A percentile compares a stretch with the other conserved stretches of the same genome.
Conservation (phyloP, 257 asterid species). For the Sherardia arvensis region DNA sequence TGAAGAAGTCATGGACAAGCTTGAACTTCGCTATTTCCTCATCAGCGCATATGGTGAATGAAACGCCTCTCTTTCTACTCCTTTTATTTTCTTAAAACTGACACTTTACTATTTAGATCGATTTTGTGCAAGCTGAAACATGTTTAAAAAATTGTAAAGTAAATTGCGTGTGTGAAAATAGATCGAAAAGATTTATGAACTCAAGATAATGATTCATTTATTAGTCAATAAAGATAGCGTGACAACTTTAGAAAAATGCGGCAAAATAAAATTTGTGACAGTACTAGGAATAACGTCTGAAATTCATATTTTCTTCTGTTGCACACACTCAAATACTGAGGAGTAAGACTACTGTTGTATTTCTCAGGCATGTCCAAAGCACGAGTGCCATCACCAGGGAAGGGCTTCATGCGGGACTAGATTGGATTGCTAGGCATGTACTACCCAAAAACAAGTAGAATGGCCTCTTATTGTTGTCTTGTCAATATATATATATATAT, state of each 20-base stretch:
- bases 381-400: conserved; percentile 62
- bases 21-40: conserved; percentile 55
- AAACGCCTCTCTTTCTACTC: not conserved
- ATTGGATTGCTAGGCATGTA: conserved; percentile 63
- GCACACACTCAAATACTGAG: not conserved
- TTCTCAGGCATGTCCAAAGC: conserved; percentile 57
- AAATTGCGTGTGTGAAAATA: too few relatives aligned
- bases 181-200: too few relatives aligned
- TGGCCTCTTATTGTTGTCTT: too few relatives aligned
- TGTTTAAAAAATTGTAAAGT: too few relatives aligned
- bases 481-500: too few relatives aligned
- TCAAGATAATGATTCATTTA: too few relatives aligned
- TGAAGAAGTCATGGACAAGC: conserved; percentile 58
- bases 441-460: conserved; percentile 26
- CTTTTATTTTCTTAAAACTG: not conserved
- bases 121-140: too few relatives aligned
- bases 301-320: not conserved
- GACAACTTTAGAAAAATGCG: too few relatives aligned
- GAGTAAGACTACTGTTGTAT: not conserved
- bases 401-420: conserved; percentile 57
- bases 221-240: too few relatives aligned
- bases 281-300: too few relatives aligned
- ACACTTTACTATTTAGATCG: not conserved
- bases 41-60: conserved; percentile 50
- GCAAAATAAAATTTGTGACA: not conserved